These are phyloP conservation scores for Venturia effusa DNA, from an alignment of 2,329 filamentous ascomycete species.

Conservation along the genomic window DNA sequence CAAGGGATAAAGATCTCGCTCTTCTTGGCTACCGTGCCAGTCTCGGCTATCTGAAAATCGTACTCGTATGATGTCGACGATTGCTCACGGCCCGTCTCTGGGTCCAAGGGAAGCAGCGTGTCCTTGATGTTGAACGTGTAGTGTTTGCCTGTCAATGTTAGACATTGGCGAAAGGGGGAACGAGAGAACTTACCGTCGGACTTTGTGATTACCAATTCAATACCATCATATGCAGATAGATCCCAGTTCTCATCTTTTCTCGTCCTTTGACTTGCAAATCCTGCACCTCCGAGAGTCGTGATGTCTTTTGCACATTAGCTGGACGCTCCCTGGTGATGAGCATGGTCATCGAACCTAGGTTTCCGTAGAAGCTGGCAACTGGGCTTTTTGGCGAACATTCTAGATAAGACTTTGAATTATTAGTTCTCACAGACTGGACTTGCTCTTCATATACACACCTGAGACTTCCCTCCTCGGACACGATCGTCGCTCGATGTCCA, in stretches of 20 bases:
- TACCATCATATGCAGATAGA: constrained; percentile 50
- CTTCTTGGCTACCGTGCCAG: constrained; percentile 16
- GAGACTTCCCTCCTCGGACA: constrained; percentile 63
- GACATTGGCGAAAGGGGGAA: not conserved
- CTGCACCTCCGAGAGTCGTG: constrained; percentile 63
- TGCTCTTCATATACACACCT: constrained; percentile 26
- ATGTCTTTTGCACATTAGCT: too few relatives aligned
- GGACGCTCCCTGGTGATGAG: too few relatives aligned
- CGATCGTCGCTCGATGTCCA: constrained; percentile 66
- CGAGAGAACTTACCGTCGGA: constrained; percentile 36
- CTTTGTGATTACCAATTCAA: constrained; percentile 42
- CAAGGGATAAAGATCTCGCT: constrained; percentile 48
- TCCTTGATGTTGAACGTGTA: constrained; percentile 73
- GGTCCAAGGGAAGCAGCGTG: constrained; percentile 43
- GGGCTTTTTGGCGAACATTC: constrained; percentile 23
- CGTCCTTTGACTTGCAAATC: constrained; percentile 71
- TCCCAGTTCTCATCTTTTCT: constrained; percentile 45
- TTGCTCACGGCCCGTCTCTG: constrained; percentile 57
- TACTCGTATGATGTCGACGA: constrained; percentile 65
- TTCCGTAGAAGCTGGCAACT: constrained; percentile 50
- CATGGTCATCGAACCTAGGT: too few relatives aligned
- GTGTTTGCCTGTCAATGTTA: constrained; percentile 36
- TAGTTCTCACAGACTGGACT: constrained; percentile 17
- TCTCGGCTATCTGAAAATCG: constrained; percentile 42
- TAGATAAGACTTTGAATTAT: constrained; percentile 35